A percentile compares a stretch with the other conserved stretches of the same genome.
These are phyloP conservation scores for Monascus ruber DNA, from an alignment of 2,329 filamentous ascomycete species.

Conservation along the genomic window DNA sequence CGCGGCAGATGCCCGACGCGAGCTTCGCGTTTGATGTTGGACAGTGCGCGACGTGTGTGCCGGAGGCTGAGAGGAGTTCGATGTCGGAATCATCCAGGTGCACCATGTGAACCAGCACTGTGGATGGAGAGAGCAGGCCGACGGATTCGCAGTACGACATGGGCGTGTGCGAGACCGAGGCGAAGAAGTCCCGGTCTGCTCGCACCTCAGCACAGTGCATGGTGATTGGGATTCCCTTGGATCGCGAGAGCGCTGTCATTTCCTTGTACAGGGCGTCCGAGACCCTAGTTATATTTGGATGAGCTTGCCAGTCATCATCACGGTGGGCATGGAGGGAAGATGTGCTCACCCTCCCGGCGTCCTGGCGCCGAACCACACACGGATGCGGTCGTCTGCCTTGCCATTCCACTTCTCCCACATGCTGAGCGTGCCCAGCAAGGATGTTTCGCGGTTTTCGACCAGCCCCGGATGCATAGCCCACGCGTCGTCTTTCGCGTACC, in stretches of 20 bases:
- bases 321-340: background rate
- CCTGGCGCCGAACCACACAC: slow-evolving; percentile 38
- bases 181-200: slow-evolving; percentile 29
- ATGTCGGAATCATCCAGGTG: slow-evolving; percentile 38
- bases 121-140: slow-evolving; percentile 29
- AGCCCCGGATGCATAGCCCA: slow-evolving; percentile 36
- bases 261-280: slow-evolving; percentile 26
- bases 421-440: slow-evolving; percentile 29
- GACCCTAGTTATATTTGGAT: slow-evolving; percentile 8
- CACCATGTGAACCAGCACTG: slow-evolving; percentile 43
- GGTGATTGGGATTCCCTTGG: slow-evolving; percentile 34
- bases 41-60: slow-evolving; percentile 40
- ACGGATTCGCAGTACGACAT: slow-evolving; percentile 31
- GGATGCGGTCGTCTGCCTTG: slow-evolving; percentile 30
- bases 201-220: slow-evolving; percentile 39
- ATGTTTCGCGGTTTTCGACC: slow-evolving; percentile 29
- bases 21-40: slow-evolving; percentile 43
- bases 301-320: background rate
- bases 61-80: slow-evolving; percentile 25
- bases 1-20: slow-evolving; percentile 38
- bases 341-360: slow-evolving; percentile 34
- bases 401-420: slow-evolving; percentile 26
- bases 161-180: slow-evolving; percentile 24
- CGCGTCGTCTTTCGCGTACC: slow-evolving; percentile 31
- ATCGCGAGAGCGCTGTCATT: slow-evolving; percentile 30